Conservation (phyloP, 495 filamentous ascomycete species). For the Annulohypoxylon maeteangense region DNA sequence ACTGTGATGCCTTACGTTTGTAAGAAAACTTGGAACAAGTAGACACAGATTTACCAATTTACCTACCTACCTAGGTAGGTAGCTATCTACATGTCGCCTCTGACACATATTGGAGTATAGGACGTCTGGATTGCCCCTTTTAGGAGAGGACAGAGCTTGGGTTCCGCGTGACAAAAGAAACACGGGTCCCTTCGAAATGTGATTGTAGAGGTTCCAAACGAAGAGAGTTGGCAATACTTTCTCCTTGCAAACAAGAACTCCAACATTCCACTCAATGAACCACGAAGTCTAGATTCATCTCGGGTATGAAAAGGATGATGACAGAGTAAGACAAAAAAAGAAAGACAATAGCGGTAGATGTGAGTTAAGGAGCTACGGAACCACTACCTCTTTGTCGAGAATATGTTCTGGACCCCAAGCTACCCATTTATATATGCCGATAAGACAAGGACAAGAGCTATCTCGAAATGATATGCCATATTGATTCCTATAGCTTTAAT, state of each 20-base stretch:
- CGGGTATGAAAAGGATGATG: neutral
- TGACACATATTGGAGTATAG: no score
- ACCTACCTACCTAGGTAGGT: no score
- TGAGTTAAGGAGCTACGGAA: neutral
- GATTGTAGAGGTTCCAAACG: no score
- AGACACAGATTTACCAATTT: no score
- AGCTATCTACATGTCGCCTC: no score
- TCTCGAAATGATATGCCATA: neutral
- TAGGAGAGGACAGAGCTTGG: no score
- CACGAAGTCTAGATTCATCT: neutral
- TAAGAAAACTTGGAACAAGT: no score
- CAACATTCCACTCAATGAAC: neutral
- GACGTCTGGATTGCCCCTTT: no score
- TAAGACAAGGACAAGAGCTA: neutral
- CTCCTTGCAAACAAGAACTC: neutral
- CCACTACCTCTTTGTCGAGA: neutral
- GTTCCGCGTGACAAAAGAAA: no score
- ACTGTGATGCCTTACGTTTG: no score
- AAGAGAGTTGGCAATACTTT: neutral
- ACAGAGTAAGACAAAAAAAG: neutral
- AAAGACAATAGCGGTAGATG: neutral
- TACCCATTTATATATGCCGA: neutral
- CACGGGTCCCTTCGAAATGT: no score
- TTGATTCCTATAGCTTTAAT: neutral
- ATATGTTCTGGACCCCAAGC: neutral